A percentile compares a stretch with the other conserved stretches of the same genome.
Evolutionary conservation across 345 rosid genomes (phyloP).

Genomic region (Boechera stricta): DNA sequence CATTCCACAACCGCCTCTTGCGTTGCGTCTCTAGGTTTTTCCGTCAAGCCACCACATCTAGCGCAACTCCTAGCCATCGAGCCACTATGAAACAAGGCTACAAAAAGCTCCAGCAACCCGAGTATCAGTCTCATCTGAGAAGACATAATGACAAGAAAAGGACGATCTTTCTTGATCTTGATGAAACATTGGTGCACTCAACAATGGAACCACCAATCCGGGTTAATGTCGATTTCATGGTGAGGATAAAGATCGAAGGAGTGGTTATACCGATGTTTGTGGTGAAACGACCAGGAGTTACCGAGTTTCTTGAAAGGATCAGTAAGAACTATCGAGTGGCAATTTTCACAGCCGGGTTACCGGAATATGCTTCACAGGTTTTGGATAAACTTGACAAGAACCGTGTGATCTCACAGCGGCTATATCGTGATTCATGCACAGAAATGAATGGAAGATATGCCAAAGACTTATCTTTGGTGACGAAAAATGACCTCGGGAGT

Average conservation of each 20-base stretch:
- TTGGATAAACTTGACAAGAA: slow-evolving; percentile 69
- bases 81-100: slow-evolving; percentile 38
- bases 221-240: slow-evolving; percentile 62
- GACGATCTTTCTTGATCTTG: slow-evolving; percentile 85
- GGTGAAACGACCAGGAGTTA: slow-evolving; percentile 86
- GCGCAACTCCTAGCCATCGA: slow-evolving; percentile 30
- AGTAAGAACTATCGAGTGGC: slow-evolving; percentile 65
- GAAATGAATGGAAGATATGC: slow-evolving; percentile 69
- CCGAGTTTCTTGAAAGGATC: slow-evolving; percentile 62
- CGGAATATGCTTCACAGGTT: slow-evolving; percentile 75
- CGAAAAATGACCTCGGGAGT: slow-evolving; percentile 59
- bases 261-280: slow-evolving; percentile 65
- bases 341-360: slow-evolving; percentile 87
- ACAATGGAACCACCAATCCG: slow-evolving; percentile 64
- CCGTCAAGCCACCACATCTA: slow-evolving; percentile 36
- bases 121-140: slow-evolving; percentile 7
- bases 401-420: slow-evolving; percentile 67
- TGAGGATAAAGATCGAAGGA: slow-evolving; percentile 68
- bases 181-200: slow-evolving; percentile 85
- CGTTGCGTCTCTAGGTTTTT: slow-evolving; percentile 71
- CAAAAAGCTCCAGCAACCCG: slow-evolving; percentile 39
- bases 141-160: slow-evolving; percentile 44
- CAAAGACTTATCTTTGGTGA: slow-evolving; percentile 74
- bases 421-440: slow-evolving; percentile 78
- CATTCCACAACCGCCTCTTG: slow-evolving; percentile 72